Evolutionary conservation across 805 yeast genomes (phyloP).

Genomic region (Lipomyces mesembrius): DNA sequence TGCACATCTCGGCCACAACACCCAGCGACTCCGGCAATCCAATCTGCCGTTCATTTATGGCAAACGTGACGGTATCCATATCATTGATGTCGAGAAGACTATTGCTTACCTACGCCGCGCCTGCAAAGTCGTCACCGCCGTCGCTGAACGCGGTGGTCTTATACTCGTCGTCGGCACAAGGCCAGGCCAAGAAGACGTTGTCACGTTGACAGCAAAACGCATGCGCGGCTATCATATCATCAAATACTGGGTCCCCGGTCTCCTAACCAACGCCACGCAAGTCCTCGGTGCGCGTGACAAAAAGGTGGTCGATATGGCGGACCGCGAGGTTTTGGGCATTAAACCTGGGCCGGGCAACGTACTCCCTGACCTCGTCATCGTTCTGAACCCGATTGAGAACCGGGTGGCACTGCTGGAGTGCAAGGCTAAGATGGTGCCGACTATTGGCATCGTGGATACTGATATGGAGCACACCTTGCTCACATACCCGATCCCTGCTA

Average conservation of each 20-base stretch:
- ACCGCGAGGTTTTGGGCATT: slow-evolving; percentile 43
- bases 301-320: slow-evolving; percentile 76
- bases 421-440: slow-evolving; percentile 79
- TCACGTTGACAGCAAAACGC: slow-evolving; percentile 79
- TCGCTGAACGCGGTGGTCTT: slow-evolving; percentile 82
- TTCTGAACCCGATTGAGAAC: slow-evolving; percentile 87
- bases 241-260: slow-evolving; percentile 92
- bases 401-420: slow-evolving; percentile 82
- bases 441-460: slow-evolving; percentile 92
- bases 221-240: slow-evolving; percentile 80
- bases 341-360: slow-evolving; percentile 43
- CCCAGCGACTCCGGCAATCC: slow-evolving; percentile 57
- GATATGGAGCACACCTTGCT: slow-evolving; percentile 88
- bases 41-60: slow-evolving; percentile 90
- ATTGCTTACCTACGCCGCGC: slow-evolving; percentile 76
- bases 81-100: slow-evolving; percentile 88
- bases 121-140: slow-evolving; percentile 78
- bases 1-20: slow-evolving; percentile 91
- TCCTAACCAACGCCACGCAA: slow-evolving; percentile 81
- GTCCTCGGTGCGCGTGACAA: slow-evolving; percentile 64
- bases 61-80: slow-evolving; percentile 84
- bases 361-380: slow-evolving; percentile 86
- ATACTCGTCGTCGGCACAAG: slow-evolving; percentile 84
- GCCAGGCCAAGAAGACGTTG: slow-evolving; percentile 72
- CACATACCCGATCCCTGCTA: slow-evolving; percentile 95